Conservation (phyloP, 768 basidiomycete species). For the Pleurotus djamor region DNA sequence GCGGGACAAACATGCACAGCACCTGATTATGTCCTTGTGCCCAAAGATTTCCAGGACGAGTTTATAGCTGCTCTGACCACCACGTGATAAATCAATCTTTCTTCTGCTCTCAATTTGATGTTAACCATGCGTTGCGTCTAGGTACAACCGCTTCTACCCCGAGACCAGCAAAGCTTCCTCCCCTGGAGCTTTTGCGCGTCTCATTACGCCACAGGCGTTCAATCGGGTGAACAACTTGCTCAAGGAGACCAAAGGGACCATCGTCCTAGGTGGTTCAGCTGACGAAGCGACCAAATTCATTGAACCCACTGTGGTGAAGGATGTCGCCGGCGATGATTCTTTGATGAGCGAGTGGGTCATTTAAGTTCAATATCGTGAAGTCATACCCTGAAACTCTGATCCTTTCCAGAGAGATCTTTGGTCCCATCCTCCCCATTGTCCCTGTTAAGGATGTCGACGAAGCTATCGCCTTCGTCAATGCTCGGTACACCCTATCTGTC, state of each 20-base stretch:
- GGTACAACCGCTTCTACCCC: slow-evolving; percentile 56
- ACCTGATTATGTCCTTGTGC: slow-evolving; percentile 54
- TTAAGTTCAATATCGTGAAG: neutral
- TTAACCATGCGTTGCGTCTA: slow-evolving; percentile 16
- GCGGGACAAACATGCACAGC: slow-evolving; percentile 77
- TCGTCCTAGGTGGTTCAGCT: slow-evolving; percentile 63
- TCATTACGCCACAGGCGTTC: slow-evolving; percentile 54
- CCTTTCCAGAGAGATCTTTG: slow-evolving; percentile 71
- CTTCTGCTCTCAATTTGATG: neutral
- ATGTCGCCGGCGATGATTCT: slow-evolving; percentile 61
- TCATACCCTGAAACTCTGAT: neutral
- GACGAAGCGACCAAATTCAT: slow-evolving; percentile 61
- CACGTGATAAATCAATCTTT: slow-evolving; percentile 24
- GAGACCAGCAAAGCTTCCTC: slow-evolving; percentile 41
- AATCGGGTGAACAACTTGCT: slow-evolving; percentile 59
- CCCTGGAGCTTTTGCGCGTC: slow-evolving; percentile 44
- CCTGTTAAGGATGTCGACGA: slow-evolving; percentile 69
- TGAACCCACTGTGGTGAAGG: slow-evolving; percentile 69
- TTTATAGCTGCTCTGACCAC: slow-evolving; percentile 43
- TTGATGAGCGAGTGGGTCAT: slow-evolving; percentile 71
- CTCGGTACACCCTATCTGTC: slow-evolving; percentile 33
- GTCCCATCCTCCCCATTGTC: slow-evolving; percentile 76
- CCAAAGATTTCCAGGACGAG: slow-evolving; percentile 38
- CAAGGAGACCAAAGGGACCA: slow-evolving; percentile 62
- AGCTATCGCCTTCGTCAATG: slow-evolving; percentile 68